phyloP scores from a whole-genome alignment of 1,139 yeast species.

The Chernovozyma aurita region DNA sequence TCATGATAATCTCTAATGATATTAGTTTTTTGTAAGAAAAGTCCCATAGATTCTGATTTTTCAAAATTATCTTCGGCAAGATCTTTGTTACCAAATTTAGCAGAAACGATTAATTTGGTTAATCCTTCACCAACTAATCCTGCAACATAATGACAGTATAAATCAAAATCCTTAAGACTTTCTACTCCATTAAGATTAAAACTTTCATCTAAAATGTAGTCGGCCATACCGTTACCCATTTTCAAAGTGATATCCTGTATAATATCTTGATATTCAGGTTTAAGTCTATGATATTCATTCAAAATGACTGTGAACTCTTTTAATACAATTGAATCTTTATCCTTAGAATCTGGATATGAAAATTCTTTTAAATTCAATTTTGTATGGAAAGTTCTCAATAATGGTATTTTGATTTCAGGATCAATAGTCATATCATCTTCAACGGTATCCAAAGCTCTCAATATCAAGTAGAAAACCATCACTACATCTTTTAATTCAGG shows the following conservation, averaged over 20 bases:
- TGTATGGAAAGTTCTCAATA: slow-evolving; percentile 64
- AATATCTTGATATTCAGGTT: slow-evolving; percentile 73
- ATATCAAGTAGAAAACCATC: slow-evolving; percentile 76
- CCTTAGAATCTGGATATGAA: slow-evolving; percentile 76
- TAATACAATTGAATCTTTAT: slow-evolving; percentile 76
- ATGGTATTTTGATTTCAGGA: slow-evolving; percentile 65
- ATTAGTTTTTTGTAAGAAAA: slow-evolving; percentile 90
- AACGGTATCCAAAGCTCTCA: slow-evolving; percentile 91
- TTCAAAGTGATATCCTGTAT: slow-evolving; percentile 69
- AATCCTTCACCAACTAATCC: slow-evolving; percentile 97
- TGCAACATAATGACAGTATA: slow-evolving; percentile 95
- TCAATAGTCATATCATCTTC: slow-evolving; percentile 94
- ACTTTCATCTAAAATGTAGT: slow-evolving; percentile 73
- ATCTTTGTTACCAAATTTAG: slow-evolving; percentile 54
- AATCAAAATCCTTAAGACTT: slow-evolving; percentile 77
- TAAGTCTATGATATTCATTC: slow-evolving; percentile 65
- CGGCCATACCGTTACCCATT: slow-evolving; percentile 99
- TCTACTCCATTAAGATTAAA: slow-evolving; percentile 76
- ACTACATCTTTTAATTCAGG: slow-evolving; percentile 84
- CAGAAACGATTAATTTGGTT: slow-evolving; percentile 72
- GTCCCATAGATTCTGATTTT: slow-evolving; percentile 85
- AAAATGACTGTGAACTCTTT: slow-evolving; percentile 70
- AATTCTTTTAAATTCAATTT: slow-evolving; percentile 65
- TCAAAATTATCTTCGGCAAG: slow-evolving; percentile 48
- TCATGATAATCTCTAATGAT: slow-evolving; percentile 94